Evolutionary conservation across 129 eudicot genomes (phyloP).

Genomic region (Solidago caesia): DNA sequence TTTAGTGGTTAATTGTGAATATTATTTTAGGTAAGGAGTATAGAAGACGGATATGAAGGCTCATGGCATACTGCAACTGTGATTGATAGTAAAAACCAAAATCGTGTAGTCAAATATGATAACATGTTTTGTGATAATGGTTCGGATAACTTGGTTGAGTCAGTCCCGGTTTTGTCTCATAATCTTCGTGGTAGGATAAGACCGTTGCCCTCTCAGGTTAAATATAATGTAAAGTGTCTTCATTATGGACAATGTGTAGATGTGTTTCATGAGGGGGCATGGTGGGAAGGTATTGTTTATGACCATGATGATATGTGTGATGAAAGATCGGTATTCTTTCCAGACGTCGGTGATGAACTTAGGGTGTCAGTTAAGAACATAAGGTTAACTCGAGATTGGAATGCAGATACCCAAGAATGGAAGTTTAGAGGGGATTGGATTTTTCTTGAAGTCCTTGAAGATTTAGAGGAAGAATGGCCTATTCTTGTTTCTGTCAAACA

Average conservation of each 20-base stretch:
- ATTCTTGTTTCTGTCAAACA: constrained; percentile 67
- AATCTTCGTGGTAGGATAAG: constrained; percentile 54
- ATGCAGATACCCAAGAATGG: constrained; percentile 54
- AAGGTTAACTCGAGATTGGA: constrained; percentile 70
- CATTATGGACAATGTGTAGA: constrained; percentile 85
- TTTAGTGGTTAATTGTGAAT: not conserved
- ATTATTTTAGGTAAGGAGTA: constrained; percentile 61
- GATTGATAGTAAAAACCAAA: constrained; percentile 24
- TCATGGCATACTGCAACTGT: constrained; percentile 73
- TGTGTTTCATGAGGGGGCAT: constrained; percentile 60
- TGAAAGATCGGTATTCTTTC: constrained; percentile 63
- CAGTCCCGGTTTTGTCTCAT: constrained; percentile 27
- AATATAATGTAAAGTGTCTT: constrained; percentile 25
- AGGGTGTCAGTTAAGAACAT: constrained; percentile 25
- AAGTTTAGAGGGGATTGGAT: constrained; percentile 70
- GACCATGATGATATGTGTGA: constrained; percentile 52
- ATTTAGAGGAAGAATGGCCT: constrained; percentile 47
- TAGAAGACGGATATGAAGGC: constrained; percentile 73
- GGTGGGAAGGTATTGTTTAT: constrained; percentile 97
- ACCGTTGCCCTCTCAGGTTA: constrained; percentile 45
- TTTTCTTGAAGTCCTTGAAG: constrained; percentile 66
- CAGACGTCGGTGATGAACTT: constrained; percentile 85
- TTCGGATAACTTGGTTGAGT: constrained; percentile 35
- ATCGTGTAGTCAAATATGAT: constrained; percentile 47
- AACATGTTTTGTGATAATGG: constrained; percentile 40